Base-by-base conservation (phyloP, 2,329 filamentous ascomycete species). In the Monosporascus sp. region DNA sequence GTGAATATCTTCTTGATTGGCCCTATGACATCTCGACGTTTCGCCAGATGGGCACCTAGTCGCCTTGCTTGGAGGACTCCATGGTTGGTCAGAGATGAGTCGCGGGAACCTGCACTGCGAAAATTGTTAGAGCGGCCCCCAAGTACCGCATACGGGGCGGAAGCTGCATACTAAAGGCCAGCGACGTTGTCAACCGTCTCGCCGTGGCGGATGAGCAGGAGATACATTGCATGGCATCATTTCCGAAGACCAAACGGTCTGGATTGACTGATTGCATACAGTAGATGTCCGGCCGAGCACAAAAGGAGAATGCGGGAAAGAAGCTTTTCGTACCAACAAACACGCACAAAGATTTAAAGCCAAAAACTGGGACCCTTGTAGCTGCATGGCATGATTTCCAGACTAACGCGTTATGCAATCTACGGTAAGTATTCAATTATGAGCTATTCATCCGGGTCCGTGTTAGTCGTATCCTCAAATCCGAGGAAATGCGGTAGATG, bases 101-200 rank as follows among this genome's bases (percentile, higher is more conserved):
- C 89, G 68, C 85, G 88, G 50, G 84, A 82, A 55, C 91, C 91
- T 62, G 91, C 91, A 72, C 86, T 87, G 74, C 52, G 52, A 56
- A 27, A 45, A 50, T 38, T 46, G 60, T 73, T 58, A 71, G 66
- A 47, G 52, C 24, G 49, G 48, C 43, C 7, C 14, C 7, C 14
- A 52, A 50, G 48, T 14, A 55, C 43, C 51, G 48, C 44, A 51
- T 16, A 38, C 16, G 40, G 20, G 41, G 50, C 43, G 41, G 16
- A 49, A 54, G 20, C 6, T 50, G 54, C 80, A 64, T 77, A 89
- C 87, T 88, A 92, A 55, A 89, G 72, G 52, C 85, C 81, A 41
- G 87, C 87, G 54, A 94, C 87, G 69, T 96, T 96, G 72, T 96
- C 89, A 59, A 95, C 88, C 17, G 90, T 93, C 74, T 96, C 91